A percentile compares a stretch with the other conserved stretches of the same genome.
Evolutionary conservation across 768 basidiomycete species (phyloP).

Genomic region (Galerina marginata): DNA sequence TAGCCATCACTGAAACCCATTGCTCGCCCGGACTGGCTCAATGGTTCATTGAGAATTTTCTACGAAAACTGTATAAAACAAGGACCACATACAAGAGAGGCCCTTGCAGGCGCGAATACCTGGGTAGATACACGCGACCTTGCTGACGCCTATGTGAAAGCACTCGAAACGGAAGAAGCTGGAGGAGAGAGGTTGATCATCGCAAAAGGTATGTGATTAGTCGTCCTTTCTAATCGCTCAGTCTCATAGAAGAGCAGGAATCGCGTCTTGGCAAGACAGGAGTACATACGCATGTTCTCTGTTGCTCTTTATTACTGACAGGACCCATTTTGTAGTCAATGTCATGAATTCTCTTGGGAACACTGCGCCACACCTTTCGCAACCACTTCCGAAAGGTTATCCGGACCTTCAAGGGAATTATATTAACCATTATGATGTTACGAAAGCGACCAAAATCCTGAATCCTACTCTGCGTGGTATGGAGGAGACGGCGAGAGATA

Average conservation of each 20-base stretch:
- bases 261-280: conserved; percentile 1
- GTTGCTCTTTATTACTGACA: background rate
- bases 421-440: background rate
- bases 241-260: background rate
- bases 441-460: background rate
- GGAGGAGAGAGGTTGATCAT: conserved; percentile 5
- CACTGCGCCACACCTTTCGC: background rate
- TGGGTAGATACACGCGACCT: conserved; percentile 6
- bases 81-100: background rate
- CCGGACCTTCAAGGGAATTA: background rate
- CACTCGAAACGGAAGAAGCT: conserved; percentile 2
- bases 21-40: background rate
- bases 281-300: background rate
- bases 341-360: background rate
- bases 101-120: background rate
- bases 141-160: conserved; percentile 1
- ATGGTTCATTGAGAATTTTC: conserved; percentile 2
- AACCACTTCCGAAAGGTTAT: background rate
- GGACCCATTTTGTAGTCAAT: background rate
- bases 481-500: background rate
- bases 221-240: background rate
- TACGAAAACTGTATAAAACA: background rate
- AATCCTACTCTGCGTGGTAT: background rate
- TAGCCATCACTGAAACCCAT: background rate
- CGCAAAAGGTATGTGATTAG: background rate